Percentiles rank a stretch among this genome's conserved stretches.
Evolutionary conservation across 805 yeast species (phyloP).

Genomic region (Ogataea neopini): DNA sequence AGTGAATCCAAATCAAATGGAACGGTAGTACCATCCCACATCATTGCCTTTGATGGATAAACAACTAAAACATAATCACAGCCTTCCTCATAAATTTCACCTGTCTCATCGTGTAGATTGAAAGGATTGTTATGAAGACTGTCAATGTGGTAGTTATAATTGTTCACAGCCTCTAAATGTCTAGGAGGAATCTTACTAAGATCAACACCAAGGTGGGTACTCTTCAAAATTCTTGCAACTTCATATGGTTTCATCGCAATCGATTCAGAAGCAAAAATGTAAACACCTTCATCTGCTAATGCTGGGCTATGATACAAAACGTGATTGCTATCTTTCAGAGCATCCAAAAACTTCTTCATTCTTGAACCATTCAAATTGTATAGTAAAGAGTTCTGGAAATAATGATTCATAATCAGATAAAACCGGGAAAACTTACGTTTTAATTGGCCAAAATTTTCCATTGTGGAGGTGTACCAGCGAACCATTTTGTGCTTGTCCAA

Average conservation of each 20-base stretch:
- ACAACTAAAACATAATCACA: conserved; percentile 68
- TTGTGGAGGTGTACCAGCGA: conserved; percentile 67
- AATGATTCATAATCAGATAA: conserved; percentile 61
- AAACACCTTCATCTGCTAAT: conserved; percentile 72
- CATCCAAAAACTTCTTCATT: conserved; percentile 52
- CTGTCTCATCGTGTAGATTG: conserved; percentile 7
- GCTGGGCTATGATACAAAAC: conserved; percentile 69
- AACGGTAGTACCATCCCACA: conserved; percentile 85
- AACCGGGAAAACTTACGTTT: conserved; percentile 84
- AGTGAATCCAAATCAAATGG: conserved; percentile 49
- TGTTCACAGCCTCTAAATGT: conserved; percentile 34
- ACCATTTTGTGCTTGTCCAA: conserved; percentile 44
- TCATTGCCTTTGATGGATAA: conserved; percentile 79
- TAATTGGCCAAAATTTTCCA: conserved; percentile 71
- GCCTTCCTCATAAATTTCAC: conserved; percentile 18
- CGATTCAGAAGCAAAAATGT: conserved; percentile 73
- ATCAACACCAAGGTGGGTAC: conserved; percentile 55
- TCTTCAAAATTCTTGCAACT: conserved; percentile 45
- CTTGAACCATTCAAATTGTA: conserved; percentile 55
- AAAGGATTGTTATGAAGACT: conserved; percentile 10
- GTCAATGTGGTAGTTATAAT: conserved; percentile 28
- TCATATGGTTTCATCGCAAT: conserved; percentile 44
- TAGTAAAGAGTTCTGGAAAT: conserved; percentile 71
- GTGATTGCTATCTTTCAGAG: conserved; percentile 67
- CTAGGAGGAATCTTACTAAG: conserved; percentile 35